Conservation (phyloP, 805 yeast species). For the Hagleromyces aurorensis region DNA sequence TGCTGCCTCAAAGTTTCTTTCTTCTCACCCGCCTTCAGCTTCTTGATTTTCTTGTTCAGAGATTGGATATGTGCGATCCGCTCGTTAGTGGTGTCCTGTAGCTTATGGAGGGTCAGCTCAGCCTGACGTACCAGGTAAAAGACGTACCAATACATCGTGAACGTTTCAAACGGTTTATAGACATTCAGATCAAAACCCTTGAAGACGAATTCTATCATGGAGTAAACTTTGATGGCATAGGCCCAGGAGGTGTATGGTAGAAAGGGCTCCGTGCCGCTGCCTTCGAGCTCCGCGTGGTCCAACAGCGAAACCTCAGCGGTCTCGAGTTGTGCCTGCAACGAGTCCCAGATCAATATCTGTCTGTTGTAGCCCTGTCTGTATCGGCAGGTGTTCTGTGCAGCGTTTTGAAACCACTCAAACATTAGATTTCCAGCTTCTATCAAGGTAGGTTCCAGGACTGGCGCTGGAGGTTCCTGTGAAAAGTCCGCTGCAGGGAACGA, state of each 20-base stretch:
- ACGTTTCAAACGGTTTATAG: constrained; percentile 62
- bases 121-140: constrained; percentile 46
- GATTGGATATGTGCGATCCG: constrained; percentile 31
- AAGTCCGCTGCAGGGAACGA: constrained; percentile 11
- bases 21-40: constrained; percentile 43
- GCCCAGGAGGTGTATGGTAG: constrained; percentile 68
- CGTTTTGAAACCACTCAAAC: constrained; percentile 37
- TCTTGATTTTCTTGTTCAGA: constrained; percentile 36
- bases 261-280: constrained; percentile 36
- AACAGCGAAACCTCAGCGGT: constrained; percentile 52
- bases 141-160: constrained; percentile 61
- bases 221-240: constrained; percentile 52
- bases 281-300: constrained; percentile 32
- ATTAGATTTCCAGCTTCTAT: constrained; percentile 42
- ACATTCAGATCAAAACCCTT: constrained; percentile 71
- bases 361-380: constrained; percentile 69
- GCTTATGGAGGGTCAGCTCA: constrained; percentile 33
- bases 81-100: constrained; percentile 26
- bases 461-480: constrained; percentile 3
- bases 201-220: constrained; percentile 66
- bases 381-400: constrained; percentile 66
- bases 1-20: constrained; percentile 35
- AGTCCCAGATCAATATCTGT: constrained; percentile 58
- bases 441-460: constrained; percentile 17
- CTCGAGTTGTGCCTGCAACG: constrained; percentile 71